A percentile compares a stretch with the other conserved stretches of the same genome.
Conservation (phyloP, 768 basidiomycete species). For the Lactarius vividus region DNA sequence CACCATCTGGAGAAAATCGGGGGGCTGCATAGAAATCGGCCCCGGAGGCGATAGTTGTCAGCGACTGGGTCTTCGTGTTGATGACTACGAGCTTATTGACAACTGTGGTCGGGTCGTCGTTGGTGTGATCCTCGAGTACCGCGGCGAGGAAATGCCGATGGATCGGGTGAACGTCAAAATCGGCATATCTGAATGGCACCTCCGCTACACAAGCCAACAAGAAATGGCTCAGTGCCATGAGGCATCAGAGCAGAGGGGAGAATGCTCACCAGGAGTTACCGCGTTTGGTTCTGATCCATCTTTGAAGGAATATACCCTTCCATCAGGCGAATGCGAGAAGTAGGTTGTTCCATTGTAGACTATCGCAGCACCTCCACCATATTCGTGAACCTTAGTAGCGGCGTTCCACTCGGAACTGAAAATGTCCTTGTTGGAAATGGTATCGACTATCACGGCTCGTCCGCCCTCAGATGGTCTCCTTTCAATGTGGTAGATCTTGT, state of each 20-base stretch:
- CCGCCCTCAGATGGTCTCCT: constrained; percentile 54
- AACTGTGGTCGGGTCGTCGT: constrained; percentile 47
- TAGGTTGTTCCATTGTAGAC: constrained; percentile 50
- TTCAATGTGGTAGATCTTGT: constrained; percentile 55
- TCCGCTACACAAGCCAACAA: constrained; percentile 30
- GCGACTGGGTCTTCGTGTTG: constrained; percentile 43
- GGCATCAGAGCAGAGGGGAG: not conserved
- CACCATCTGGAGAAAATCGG: constrained; percentile 58
- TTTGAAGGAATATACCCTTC: constrained; percentile 47
- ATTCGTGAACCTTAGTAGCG: constrained; percentile 62
- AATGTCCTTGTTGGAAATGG: constrained; percentile 47
- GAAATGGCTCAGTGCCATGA: not conserved
- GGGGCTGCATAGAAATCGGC: constrained; percentile 73
- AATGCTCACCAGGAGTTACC: constrained; percentile 57
- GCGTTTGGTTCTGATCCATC: constrained; percentile 40
- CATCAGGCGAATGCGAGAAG: constrained; percentile 57
- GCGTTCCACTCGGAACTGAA: constrained; percentile 55
- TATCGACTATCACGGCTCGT: constrained; percentile 56
- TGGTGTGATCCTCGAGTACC: constrained; percentile 70
- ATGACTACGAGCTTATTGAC: constrained; percentile 59
- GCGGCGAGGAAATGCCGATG: constrained; percentile 54
- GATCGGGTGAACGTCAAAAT: constrained; percentile 56
- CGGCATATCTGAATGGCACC: constrained; percentile 58
- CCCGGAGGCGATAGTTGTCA: constrained; percentile 50
- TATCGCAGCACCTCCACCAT: constrained; percentile 63